Evolutionary conservation across 495 filamentous ascomycete species (phyloP).

Genomic region (Aspergillus bertholletiae): DNA sequence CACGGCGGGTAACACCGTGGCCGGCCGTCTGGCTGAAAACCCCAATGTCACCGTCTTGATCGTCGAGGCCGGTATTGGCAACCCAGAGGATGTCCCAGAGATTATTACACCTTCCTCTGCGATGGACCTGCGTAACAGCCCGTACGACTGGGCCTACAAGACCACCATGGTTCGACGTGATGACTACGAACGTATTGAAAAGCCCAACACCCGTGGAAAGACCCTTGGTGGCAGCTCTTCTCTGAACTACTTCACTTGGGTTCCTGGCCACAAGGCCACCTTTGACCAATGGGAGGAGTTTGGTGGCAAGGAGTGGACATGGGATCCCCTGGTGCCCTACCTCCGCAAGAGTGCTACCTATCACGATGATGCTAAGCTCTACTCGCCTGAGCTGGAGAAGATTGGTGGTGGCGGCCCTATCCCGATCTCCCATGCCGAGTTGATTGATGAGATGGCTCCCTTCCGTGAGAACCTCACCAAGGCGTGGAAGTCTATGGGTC

Average conservation of each 20-base stretch:
- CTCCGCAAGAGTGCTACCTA: slow-evolving; percentile 56
- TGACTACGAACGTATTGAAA: slow-evolving; percentile 60
- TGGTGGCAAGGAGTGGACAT: slow-evolving; percentile 55
- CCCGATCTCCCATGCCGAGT: slow-evolving; percentile 52
- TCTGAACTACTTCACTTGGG: slow-evolving; percentile 56
- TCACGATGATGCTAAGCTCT: slow-evolving; percentile 46
- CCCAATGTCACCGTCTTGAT: slow-evolving; percentile 48
- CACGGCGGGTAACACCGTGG: slow-evolving; percentile 55
- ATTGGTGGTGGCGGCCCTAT: slow-evolving; percentile 49
- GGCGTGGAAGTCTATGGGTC: slow-evolving; percentile 55
- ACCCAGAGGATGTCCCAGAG: slow-evolving; percentile 34
- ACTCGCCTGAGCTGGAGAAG: slow-evolving; percentile 36
- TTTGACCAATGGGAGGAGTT: slow-evolving; percentile 57
- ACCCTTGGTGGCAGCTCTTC: slow-evolving; percentile 50
- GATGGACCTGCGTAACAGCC: slow-evolving; percentile 37
- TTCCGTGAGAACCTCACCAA: slow-evolving; percentile 54
- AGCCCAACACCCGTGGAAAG: slow-evolving; percentile 57
- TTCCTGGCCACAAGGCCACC: slow-evolving; percentile 48
- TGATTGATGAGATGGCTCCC: slow-evolving; percentile 47
- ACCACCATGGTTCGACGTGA: slow-evolving; percentile 58
- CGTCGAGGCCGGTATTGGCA: slow-evolving; percentile 48
- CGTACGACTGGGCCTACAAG: slow-evolving; percentile 62
- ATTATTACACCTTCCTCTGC: slow-evolving; percentile 45
- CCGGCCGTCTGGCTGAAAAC: slow-evolving; percentile 56
- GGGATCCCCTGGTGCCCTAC: slow-evolving; percentile 48